Conservation (phyloP, 148 eudicot species). For the Vaccinium macrocarpon region DNA sequence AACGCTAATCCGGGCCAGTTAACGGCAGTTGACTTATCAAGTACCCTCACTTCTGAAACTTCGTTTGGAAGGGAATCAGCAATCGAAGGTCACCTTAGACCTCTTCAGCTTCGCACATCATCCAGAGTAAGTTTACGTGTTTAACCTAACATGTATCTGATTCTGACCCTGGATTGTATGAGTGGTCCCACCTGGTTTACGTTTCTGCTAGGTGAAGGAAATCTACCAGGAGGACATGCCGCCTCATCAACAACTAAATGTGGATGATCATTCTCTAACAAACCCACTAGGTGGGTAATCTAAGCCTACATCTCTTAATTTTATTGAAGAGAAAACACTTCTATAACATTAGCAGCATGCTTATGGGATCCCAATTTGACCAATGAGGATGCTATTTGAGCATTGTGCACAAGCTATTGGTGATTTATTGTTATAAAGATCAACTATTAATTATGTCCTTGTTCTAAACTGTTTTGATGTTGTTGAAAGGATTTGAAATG, state of each 20-base stretch:
- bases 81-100: slow-evolving; percentile 22
- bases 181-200: neutral
- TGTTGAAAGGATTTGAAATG: slow-evolving; percentile 12
- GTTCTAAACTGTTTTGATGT: neutral
- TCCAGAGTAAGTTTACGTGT: slow-evolving; percentile 32
- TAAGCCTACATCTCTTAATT: neutral
- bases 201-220: slow-evolving; percentile 28
- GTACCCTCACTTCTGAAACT: slow-evolving; percentile 25
- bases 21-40: slow-evolving; percentile 29
- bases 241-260: slow-evolving; percentile 25
- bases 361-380: slow-evolving; percentile 1
- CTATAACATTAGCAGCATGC: neutral
- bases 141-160: neutral
- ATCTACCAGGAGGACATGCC: slow-evolving; percentile 32
- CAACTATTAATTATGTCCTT: neutral
- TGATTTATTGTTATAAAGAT: neutral
- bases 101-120: slow-evolving; percentile 30
- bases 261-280: slow-evolving; percentile 16
- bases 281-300: slow-evolving; percentile 38
- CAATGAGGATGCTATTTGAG: neutral
- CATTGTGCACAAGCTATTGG: neutral
- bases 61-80: slow-evolving; percentile 36
- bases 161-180: neutral
- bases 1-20: slow-evolving; percentile 28
- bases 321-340: no score